phyloP scores from a whole-genome alignment of 345 rosid species.

The Aurinia saxatilis region DNA sequence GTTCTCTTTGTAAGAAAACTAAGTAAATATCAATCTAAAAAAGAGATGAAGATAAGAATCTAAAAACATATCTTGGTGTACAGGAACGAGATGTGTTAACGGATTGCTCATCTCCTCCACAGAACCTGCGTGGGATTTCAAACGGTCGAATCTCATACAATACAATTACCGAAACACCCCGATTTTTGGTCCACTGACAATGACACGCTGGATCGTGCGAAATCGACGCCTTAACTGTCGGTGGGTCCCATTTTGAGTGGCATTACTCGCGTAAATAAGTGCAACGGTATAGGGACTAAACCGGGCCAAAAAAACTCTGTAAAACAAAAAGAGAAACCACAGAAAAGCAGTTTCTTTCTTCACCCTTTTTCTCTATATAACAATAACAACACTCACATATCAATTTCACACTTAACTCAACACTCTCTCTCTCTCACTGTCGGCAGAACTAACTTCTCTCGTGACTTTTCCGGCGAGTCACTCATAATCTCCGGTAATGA shows the following conservation, averaged over 20 bases:
- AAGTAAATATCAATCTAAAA: neutral
- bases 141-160: conserved; percentile 17
- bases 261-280: conserved; percentile 45
- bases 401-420: conserved; percentile 15
- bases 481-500: neutral
- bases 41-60: neutral
- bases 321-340: conserved; percentile 18
- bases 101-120: conserved; percentile 29
- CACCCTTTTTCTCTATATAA: conserved; percentile 13
- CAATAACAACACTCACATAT: conserved; percentile 15
- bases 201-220: conserved; percentile 35
- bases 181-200: conserved; percentile 23
- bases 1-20: neutral
- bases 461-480: neutral
- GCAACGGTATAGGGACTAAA: conserved; percentile 7
- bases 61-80: neutral
- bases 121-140: conserved; percentile 18
- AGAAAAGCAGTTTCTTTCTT: conserved; percentile 19
- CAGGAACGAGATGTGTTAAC: no score
- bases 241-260: conserved; percentile 38
- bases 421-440: conserved; percentile 23
- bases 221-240: conserved; percentile 79
- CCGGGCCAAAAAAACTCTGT: no score
- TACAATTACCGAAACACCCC: conserved; percentile 30
- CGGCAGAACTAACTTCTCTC: conserved; percentile 14